Evolutionary conservation across 169 alveolate genomes (phyloP).

Genomic region (Cryptosporidium xiaoi): DNA sequence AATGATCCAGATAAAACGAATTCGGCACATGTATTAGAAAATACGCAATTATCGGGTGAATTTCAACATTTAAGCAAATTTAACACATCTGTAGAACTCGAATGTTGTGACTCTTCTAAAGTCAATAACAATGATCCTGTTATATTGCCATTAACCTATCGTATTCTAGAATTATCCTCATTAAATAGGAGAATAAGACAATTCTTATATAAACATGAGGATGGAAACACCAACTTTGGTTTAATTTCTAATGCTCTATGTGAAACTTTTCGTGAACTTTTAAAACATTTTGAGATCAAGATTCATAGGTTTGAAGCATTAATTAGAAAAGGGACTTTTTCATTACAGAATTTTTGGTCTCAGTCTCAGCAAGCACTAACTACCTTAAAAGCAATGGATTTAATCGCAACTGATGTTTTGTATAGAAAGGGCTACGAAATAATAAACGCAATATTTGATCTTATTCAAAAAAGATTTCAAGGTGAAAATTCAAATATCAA

Average conservation of each 20-base stretch:
- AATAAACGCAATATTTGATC: constrained; percentile 13
- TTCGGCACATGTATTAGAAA: neutral
- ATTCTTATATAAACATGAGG: constrained; percentile 24
- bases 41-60: neutral
- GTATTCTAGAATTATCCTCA: constrained; percentile 32
- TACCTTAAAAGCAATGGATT: constrained; percentile 55
- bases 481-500: constrained; percentile 12
- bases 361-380: constrained; percentile 48
- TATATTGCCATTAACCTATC: constrained; percentile 35
- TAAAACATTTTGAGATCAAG: constrained; percentile 42
- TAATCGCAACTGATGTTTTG: constrained; percentile 12
- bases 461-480: constrained; percentile 2
- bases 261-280: constrained; percentile 40
- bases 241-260: constrained; percentile 38
- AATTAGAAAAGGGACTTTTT: constrained; percentile 50
- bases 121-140: constrained; percentile 36
- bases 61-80: neutral
- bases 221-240: constrained; percentile 19
- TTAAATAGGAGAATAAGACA: constrained; percentile 42
- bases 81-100: neutral
- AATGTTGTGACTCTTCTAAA: neutral
- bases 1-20: constrained; percentile 31
- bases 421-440: constrained; percentile 39
- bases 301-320: constrained; percentile 17
- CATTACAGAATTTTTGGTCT: constrained; percentile 39